A percentile compares a stretch with the other conserved stretches of the same genome.
Evolutionary conservation across 176 grass and related monocot species (phyloP).

Genomic region (Luzula sylvatica): DNA sequence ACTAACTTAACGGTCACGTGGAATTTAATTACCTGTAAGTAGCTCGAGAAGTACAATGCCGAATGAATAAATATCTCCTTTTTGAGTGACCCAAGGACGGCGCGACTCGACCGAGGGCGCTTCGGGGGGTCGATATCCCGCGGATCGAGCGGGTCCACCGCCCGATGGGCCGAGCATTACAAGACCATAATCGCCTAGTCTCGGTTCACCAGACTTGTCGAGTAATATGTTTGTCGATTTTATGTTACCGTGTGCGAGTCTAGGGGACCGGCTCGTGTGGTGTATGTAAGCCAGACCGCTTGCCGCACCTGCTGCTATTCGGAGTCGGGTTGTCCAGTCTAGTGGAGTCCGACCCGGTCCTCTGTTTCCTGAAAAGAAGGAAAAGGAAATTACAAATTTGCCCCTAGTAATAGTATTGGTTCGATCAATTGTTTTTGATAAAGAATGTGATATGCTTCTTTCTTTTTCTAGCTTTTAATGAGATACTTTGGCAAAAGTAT

Average conservation of each 20-base stretch:
- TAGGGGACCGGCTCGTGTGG: constrained; percentile 49
- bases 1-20: not conserved
- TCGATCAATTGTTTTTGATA: not conserved
- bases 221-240: constrained; percentile 84
- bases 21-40: constrained; percentile 46
- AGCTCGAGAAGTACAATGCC: constrained; percentile 91
- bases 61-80: constrained; percentile 81
- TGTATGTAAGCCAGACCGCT: constrained; percentile 79
- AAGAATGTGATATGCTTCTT: not conserved
- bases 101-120: constrained; percentile 37
- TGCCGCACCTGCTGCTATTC: constrained; percentile 52
- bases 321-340: constrained; percentile 63
- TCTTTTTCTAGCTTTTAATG: constrained; percentile 8
- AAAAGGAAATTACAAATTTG: not conserved
- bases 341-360: constrained; percentile 68
- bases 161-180: constrained; percentile 43
- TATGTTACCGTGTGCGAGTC: constrained; percentile 80
- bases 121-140: constrained; percentile 72
- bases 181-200: constrained; percentile 71
- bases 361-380: constrained; percentile 48
- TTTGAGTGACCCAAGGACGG: constrained; percentile 68
- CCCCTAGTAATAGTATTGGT: not conserved
- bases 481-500: constrained; percentile 16
- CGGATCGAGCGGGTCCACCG: constrained; percentile 11
- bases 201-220: constrained; percentile 42